phyloP scores from a whole-genome alignment of 257 asterid species.

The Ballota nigra region DNA sequence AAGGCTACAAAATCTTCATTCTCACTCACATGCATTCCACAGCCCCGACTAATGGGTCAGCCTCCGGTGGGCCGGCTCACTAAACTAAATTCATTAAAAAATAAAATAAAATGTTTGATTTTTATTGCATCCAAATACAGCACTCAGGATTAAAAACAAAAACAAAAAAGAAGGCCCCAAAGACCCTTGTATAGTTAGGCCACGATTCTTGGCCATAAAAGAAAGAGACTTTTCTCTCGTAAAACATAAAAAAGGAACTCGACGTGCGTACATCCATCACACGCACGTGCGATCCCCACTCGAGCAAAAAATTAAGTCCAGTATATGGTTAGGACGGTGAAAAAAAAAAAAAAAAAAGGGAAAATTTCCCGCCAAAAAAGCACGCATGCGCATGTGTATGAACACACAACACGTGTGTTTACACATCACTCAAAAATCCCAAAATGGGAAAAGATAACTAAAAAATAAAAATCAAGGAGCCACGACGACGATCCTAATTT shows the following conservation, averaged over 20 bases:
- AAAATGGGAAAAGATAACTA: neutral
- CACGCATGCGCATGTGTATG: conserved; percentile 59
- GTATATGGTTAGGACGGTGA: conserved; percentile 48
- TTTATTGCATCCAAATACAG: conserved; percentile 52
- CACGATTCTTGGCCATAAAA: conserved; percentile 46
- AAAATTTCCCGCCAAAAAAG: conserved; percentile 62
- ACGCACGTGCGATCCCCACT: conserved; percentile 31
- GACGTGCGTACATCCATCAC: conserved; percentile 44
- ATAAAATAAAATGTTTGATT: neutral
- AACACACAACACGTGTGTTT: conserved; percentile 36
- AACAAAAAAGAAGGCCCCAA: conserved; percentile 65
- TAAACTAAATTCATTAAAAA: neutral
- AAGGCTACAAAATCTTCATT: conserved; percentile 73
- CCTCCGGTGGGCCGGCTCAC: neutral
- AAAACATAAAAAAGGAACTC: conserved; percentile 28
- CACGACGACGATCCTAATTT: conserved; percentile 24
- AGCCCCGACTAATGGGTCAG: conserved; percentile 15
- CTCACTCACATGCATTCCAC: conserved; percentile 79
- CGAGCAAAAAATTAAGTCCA: conserved; percentile 34
- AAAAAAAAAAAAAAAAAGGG: conserved; percentile 4
- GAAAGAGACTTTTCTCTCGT: conserved; percentile 28
- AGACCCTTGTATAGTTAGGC: conserved; percentile 71
- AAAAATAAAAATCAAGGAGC: conserved; percentile 17
- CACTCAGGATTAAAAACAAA: conserved; percentile 24
- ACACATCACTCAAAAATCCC: conserved; percentile 52